phyloP scores from a whole-genome alignment of 805 yeast species.

The Zygoascus tannicola region DNA sequence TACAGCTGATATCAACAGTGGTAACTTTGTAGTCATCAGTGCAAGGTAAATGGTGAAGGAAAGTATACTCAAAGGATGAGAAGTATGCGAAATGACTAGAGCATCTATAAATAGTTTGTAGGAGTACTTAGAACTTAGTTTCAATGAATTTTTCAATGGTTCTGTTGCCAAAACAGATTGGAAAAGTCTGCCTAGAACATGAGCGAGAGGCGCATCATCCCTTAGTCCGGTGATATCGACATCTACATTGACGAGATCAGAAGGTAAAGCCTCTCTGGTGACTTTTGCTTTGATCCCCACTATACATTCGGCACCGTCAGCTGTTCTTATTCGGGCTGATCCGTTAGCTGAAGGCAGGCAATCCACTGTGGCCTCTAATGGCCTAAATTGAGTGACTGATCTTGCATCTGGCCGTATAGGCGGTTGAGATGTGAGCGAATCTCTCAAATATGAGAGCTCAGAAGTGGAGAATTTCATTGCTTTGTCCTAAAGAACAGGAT shows the following conservation, averaged over 20 bases:
- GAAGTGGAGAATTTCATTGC: constrained; percentile 30
- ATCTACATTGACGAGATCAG: constrained; percentile 52
- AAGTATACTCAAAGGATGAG: constrained; percentile 72
- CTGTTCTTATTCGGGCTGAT: constrained; percentile 73
- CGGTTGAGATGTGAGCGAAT: constrained; percentile 52
- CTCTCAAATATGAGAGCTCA: constrained; percentile 51
- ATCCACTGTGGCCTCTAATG: constrained; percentile 71
- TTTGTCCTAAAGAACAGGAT: not conserved
- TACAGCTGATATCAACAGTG: constrained; percentile 58
- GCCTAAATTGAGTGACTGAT: constrained; percentile 63
- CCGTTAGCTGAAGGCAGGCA: constrained; percentile 87
- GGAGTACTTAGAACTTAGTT: constrained; percentile 63
- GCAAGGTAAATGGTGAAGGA: constrained; percentile 80
- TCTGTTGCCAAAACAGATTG: constrained; percentile 33
- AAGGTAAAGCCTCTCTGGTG: constrained; percentile 30
- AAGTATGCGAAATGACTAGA: constrained; percentile 62
- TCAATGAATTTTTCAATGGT: constrained; percentile 44
- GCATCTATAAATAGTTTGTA: constrained; percentile 75
- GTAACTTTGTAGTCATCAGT: constrained; percentile 65
- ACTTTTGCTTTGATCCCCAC: constrained; percentile 86
- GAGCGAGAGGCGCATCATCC: constrained; percentile 66
- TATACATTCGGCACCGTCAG: constrained; percentile 90
- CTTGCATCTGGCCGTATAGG: constrained; percentile 84
- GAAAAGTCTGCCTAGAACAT: constrained; percentile 53
- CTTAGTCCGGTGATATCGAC: constrained; percentile 60